Evolutionary conservation across 2,329 filamentous ascomycete species (phyloP), one percentile per base, ranked within the genome.

Genomic region (Penicillium sp.): DNA sequence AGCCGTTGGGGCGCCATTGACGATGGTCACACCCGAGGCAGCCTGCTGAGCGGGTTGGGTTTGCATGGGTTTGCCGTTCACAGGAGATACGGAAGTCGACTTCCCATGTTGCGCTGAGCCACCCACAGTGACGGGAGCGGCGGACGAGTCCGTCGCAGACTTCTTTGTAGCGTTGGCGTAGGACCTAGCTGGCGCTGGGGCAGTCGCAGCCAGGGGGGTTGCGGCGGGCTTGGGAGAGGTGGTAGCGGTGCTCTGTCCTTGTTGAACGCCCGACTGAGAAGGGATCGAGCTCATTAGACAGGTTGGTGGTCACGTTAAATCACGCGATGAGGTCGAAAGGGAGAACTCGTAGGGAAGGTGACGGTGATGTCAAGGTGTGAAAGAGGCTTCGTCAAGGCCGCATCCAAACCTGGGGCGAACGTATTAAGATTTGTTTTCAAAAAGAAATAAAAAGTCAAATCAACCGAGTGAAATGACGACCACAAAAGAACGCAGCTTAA

Each of bases 21-120:
- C 77, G 70, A 83, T 83, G 71, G 82, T 81, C 57, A 87, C 83
- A 64, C 80, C 79, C 61, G 72, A 64, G 53, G 71, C 66, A 27
- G 65, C 54, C 59, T 66, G 64, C 65, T 68, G 61, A 47, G 60
- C 21, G 23, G 53, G 57, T 62, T 66, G 65, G 55, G 37, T 63
- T 63, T 73, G 88, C 76, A 87, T 81, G 65, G 83, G 81, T 79
- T 89, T 90, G 84, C 91, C 91, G 84, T 96, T 96, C 84, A 96
- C 85, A 75, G 90, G 86, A 81, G 91, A 88, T 70, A 86, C 84
- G 69, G 88, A 85, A 73, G 85, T 82, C 75, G 85, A 77, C 71
- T 85, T 84, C 77, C 81, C 82, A 83, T 83, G 77, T 72, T 75
- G 69, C 67, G 70, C 69, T 69, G 80, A 75, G 70, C 78, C 80